Percentiles rank a stretch among this genome's conserved stretches.
These are phyloP conservation scores for Edaphochlamys debaryana DNA, from an alignment of 139 green algal genomes.

Conservation along the genomic window DNA sequence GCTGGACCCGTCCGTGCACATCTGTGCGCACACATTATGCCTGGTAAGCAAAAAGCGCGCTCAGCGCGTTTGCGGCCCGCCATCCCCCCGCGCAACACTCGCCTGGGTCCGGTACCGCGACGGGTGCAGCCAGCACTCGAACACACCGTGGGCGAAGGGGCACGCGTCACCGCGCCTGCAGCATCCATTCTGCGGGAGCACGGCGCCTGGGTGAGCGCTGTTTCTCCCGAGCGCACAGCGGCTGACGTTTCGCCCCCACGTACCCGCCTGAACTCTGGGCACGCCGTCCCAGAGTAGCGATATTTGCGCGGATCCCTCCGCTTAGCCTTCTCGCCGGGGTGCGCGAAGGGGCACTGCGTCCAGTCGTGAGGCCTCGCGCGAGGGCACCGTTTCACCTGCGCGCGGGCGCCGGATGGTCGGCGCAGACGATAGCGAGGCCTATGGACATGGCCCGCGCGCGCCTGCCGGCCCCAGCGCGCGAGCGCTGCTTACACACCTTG, in stretches of 20 bases:
- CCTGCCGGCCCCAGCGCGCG: not conserved
- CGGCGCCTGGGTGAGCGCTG: too few species aligned
- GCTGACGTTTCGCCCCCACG: not conserved
- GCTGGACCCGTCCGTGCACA: conserved; percentile 91
- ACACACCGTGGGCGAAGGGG: conserved; percentile 95
- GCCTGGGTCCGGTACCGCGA: conserved; percentile 89
- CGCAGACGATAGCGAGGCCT: too few species aligned
- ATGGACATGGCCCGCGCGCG: not conserved
- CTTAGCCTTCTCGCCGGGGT: conserved; percentile 95
- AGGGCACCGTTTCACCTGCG: conserved; percentile 76
- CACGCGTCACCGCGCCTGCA: conserved; percentile 90
- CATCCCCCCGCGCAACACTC: not conserved
- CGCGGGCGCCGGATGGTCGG: too few species aligned
- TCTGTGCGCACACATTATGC: conserved; percentile 60
- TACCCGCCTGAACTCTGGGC: conserved; percentile 90
- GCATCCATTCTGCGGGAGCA: conserved; percentile 69
- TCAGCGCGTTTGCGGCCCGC: too few species aligned
- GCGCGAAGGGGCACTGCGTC: conserved; percentile 95
- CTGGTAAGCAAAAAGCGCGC: too few species aligned
- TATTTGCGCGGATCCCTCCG: conserved; percentile 86
- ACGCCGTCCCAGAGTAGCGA: conserved; percentile 92
- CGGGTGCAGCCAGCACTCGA: conserved; percentile 98
- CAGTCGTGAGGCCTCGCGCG: conserved; percentile 84
- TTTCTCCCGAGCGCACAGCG: too few species aligned
- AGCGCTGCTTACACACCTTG: conserved; percentile 68